Conservation (phyloP, 768 basidiomycete genomes). For the Suillus americanus region DNA sequence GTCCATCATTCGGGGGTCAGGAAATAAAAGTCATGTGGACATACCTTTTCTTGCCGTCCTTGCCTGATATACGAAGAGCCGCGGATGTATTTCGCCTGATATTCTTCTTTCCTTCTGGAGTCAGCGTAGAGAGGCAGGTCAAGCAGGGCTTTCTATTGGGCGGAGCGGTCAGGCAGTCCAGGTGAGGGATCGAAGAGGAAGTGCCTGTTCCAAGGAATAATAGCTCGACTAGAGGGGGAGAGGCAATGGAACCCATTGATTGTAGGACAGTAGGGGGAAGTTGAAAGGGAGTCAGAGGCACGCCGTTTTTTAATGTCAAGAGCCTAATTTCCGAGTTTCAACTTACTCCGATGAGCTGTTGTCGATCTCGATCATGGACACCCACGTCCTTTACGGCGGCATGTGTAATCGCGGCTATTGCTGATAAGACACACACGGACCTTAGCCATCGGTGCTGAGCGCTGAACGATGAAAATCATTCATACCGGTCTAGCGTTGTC, state of each 20-base stretch:
- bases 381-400: slow-evolving; percentile 4
- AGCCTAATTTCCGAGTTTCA: slow-evolving; percentile 1
- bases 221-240: slow-evolving; percentile 45
- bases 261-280: neutral
- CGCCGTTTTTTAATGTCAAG: neutral
- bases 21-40: slow-evolving; percentile 26
- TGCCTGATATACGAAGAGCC: slow-evolving; percentile 50
- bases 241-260: neutral
- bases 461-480: neutral
- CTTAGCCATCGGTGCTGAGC: neutral
- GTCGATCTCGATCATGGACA: slow-evolving; percentile 3
- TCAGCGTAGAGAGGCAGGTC: slow-evolving; percentile 68
- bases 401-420: neutral
- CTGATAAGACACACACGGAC: slow-evolving; percentile 3
- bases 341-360: slow-evolving; percentile 1
- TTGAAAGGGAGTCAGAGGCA: too few relatives aligned
- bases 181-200: slow-evolving; percentile 67
- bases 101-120: slow-evolving; percentile 77
- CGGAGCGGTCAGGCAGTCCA: slow-evolving; percentile 74
- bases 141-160: slow-evolving; percentile 50
- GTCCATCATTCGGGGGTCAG: neutral
- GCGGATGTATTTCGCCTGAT: slow-evolving; percentile 81
- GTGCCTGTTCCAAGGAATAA: slow-evolving; percentile 86
- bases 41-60: slow-evolving; percentile 47
- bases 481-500: neutral